These are phyloP conservation scores for Trametes sanguinea DNA, from an alignment of 768 basidiomycete genomes.

Conservation along the genomic window DNA sequence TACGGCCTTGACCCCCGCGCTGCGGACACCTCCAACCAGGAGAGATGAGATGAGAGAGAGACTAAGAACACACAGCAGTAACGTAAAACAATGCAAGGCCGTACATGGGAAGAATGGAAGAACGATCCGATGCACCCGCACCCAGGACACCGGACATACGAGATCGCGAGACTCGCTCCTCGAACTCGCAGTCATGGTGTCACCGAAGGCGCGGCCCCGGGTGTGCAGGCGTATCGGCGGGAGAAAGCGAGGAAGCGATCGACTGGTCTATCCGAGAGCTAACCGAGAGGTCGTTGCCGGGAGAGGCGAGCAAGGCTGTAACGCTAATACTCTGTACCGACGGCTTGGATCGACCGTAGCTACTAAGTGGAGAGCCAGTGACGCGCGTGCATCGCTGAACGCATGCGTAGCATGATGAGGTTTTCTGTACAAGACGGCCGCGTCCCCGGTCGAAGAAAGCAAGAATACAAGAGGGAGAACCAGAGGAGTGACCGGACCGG, in stretches of 20 bases:
- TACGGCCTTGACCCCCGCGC: not conserved
- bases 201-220: conserved; percentile 10
- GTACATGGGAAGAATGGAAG: not conserved
- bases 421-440: conserved; percentile 6
- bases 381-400: not conserved
- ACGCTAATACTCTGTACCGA: not conserved
- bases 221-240: conserved; percentile 6
- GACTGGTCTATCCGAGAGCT: not conserved
- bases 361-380: not conserved
- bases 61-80: not conserved
- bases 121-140: conserved; percentile 1
- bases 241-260: not conserved
- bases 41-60: not conserved
- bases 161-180: not conserved
- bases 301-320: not conserved
- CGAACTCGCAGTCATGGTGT: not conserved
- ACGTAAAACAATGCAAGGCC: not conserved
- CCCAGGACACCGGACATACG: not conserved
- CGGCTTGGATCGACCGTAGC: not conserved
- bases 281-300: not conserved
- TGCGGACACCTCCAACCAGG: conserved; percentile 1
- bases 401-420: not conserved
- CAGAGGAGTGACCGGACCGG: conserved; percentile 1
- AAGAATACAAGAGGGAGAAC: not conserved
- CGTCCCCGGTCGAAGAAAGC: not conserved